phyloP scores from a whole-genome alignment of 2,329 filamentous ascomycete genomes.

The Lasiodiplodia sp. region DNA sequence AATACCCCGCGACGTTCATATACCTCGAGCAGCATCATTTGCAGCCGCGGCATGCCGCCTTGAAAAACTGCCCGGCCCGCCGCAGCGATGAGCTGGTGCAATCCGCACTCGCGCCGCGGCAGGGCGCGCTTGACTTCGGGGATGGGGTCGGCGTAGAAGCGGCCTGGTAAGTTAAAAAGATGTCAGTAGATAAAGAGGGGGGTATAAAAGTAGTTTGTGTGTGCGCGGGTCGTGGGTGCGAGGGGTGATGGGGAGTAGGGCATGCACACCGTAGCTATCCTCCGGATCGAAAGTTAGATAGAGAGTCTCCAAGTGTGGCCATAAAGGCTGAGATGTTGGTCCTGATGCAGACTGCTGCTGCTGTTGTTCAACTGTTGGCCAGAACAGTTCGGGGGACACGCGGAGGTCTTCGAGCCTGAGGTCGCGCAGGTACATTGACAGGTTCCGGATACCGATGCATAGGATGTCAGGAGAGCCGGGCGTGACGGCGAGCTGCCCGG shows the following conservation, averaged over 20 bases:
- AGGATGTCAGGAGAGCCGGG: neutral
- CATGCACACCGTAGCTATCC: neutral
- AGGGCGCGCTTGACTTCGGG: neutral
- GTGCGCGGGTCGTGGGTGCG: neutral
- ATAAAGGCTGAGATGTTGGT: neutral
- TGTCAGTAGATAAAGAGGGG: neutral
- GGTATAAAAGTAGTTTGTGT: too few relatives aligned
- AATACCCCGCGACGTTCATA: too few relatives aligned
- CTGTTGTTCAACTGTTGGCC: neutral
- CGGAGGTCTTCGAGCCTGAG: neutral
- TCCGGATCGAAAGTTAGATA: neutral
- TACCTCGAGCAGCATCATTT: too few relatives aligned
- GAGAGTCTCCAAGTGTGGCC: neutral
- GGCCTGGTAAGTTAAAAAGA: neutral
- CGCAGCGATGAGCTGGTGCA: neutral
- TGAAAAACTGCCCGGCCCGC: neutral
- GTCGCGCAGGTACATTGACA: neutral
- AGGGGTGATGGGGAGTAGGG: too few relatives aligned
- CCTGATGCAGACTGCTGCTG: neutral
- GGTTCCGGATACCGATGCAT: neutral
- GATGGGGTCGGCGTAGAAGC: neutral
- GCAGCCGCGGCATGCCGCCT: neutral
- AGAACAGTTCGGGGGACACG: neutral
- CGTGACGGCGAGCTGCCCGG: neutral
- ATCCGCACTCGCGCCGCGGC: neutral